These are phyloP conservation scores for Ophiostoma ips DNA, from an alignment of 2,329 filamentous ascomycete genomes.

Conservation along the genomic window DNA sequence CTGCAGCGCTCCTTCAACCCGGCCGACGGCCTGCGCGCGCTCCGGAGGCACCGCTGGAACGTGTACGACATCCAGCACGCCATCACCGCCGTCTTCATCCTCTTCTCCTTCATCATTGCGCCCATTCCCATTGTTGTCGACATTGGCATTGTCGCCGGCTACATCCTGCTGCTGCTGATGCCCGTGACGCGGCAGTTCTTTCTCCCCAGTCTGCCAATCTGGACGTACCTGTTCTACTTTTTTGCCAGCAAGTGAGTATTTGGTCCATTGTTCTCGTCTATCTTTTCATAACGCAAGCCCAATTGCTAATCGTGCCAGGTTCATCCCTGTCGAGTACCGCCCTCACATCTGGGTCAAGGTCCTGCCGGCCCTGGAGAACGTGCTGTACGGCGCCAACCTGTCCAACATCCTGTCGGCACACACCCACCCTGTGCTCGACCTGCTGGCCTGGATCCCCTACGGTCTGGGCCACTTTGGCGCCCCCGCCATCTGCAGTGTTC, in stretches of 20 bases:
- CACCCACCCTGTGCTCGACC: slow-evolving; percentile 67
- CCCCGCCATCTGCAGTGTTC: slow-evolving; percentile 60
- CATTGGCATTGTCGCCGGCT: slow-evolving; percentile 57
- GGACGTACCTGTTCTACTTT: slow-evolving; percentile 81
- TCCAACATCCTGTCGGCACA: slow-evolving; percentile 92
- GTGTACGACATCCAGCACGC: slow-evolving; percentile 77
- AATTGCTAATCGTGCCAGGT: slow-evolving; percentile 36
- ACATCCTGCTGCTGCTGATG: slow-evolving; percentile 59
- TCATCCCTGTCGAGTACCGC: slow-evolving; percentile 76
- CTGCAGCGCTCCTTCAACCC: slow-evolving; percentile 75
- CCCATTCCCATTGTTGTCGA: slow-evolving; percentile 54
- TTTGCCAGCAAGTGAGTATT: slow-evolving; percentile 72
- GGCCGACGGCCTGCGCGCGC: slow-evolving; percentile 57
- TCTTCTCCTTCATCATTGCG: slow-evolving; percentile 76
- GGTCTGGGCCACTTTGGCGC: slow-evolving; percentile 82
- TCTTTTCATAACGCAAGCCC: not conserved
- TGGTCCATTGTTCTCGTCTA: not conserved
- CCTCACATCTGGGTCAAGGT: slow-evolving; percentile 94
- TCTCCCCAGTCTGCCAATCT: slow-evolving; percentile 71
- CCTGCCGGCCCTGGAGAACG: slow-evolving; percentile 86
- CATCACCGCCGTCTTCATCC: slow-evolving; percentile 55
- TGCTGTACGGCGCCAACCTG: slow-evolving; percentile 87
- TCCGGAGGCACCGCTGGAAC: slow-evolving; percentile 68
- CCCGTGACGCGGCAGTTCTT: slow-evolving; percentile 86
- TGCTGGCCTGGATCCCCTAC: slow-evolving; percentile 88